These are phyloP conservation scores for Xylariales sp. DNA, from an alignment of 2,329 filamentous ascomycete species.

Conservation along the genomic window DNA sequence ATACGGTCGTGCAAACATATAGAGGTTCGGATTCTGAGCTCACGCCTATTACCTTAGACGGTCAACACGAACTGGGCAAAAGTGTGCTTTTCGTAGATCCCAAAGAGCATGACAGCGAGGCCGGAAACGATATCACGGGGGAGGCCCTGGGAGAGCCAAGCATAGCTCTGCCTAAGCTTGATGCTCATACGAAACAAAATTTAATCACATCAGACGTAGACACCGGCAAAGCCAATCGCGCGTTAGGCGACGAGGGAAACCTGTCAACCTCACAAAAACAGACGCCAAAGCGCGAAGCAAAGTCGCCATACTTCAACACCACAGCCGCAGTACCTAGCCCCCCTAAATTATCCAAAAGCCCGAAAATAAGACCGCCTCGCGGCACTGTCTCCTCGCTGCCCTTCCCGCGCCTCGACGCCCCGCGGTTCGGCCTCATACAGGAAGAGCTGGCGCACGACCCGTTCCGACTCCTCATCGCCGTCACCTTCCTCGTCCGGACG, in stretches of 20 bases:
- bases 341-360: constrained; percentile 41
- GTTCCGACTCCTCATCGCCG: constrained; percentile 83
- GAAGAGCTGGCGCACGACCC: constrained; percentile 80
- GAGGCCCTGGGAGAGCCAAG: neutral
- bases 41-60: neutral
- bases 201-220: neutral
- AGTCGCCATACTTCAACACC: constrained; percentile 52
- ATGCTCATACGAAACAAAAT: neutral
- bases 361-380: constrained; percentile 51
- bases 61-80: neutral
- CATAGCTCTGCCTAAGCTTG: no score
- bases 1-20: neutral
- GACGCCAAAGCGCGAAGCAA: constrained; percentile 45
- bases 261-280: constrained; percentile 18
- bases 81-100: neutral
- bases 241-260: neutral
- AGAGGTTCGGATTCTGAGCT: neutral
- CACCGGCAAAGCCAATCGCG: neutral
- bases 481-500: constrained; percentile 87
- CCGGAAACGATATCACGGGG: neutral
- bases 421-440: constrained; percentile 82
- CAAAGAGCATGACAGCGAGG: neutral
- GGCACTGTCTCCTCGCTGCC: constrained; percentile 66
- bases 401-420: constrained; percentile 74
- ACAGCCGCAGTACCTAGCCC: neutral